Evolutionary conservation across 768 basidiomycete species (phyloP), one percentile per base, ranked within the genome.

Genomic region (Suillus bovinus): DNA sequence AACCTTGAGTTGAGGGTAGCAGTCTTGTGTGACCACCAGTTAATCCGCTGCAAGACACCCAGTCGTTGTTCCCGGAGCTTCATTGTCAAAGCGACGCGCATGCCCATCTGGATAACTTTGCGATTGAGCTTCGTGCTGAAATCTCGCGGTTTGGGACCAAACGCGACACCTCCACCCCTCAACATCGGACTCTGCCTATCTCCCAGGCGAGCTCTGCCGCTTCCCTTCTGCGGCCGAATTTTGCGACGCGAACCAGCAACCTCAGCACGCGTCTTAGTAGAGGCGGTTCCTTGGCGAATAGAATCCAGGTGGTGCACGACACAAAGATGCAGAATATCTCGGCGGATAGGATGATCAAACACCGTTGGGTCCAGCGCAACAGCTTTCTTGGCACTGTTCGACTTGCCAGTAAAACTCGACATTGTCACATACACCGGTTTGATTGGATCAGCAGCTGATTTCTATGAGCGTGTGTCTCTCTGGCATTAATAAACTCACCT

Each of bases 321-420:
- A 71, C 95, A 96, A 50, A 94, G 84, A 74, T 99, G 96, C 4
- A 99, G 85, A 65, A 99, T 91, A 74, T 98, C 96, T 24, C 87
- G 86, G 56, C 96, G 91, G 49, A 95, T 86, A 44, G 95, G 93
- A 67, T 93, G 88, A 63, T 85, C 81, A 77, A 99, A 99, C 34
- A 99, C 89, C n/a, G 84, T 81, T 2, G 90, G 86, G 70, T 93
- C 84, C 33, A 93, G 84, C 65, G 83, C 80, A 41, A 89, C 88
- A 13, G 89, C 78, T 59, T 75, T 78, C 54, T 79, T 73, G 56
- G 69, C 71, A 11, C 79, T 76, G 52, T 79, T 76, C 16, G 78
- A 74, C 56, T 79, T 81, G 47, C 78, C 76, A 41, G 77, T 69
- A 17, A 89, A 81, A 55, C 82, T 80, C 4, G 87, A 85, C 64